These are phyloP conservation scores for Lactarius deliciosus DNA, from an alignment of 768 basidiomycete species.

Conservation along the genomic window DNA sequence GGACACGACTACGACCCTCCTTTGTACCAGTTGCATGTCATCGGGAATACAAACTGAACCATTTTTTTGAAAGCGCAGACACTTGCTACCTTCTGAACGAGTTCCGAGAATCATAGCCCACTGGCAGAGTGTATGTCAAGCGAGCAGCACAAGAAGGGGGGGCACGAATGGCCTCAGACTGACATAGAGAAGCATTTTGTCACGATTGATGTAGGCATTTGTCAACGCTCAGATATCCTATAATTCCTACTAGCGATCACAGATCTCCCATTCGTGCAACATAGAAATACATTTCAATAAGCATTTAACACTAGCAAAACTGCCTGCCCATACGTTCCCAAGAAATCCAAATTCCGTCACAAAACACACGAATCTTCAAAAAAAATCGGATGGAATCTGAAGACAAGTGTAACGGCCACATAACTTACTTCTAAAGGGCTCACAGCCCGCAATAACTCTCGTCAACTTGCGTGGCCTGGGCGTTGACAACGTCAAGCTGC, in stretches of 20 bases:
- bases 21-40: too few relatives aligned
- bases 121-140: too few relatives aligned
- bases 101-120: slow-evolving; percentile 17
- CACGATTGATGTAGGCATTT: too few relatives aligned
- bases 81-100: slow-evolving; percentile 8
- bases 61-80: neutral
- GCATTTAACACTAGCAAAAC: neutral
- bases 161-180: too few relatives aligned
- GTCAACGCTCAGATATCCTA: too few relatives aligned
- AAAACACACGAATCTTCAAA: neutral
- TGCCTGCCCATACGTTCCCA: neutral
- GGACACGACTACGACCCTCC: too few relatives aligned
- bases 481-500: neutral
- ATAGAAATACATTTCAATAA: neutral
- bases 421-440: neutral
- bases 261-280: neutral
- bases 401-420: neutral
- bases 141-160: too few relatives aligned
- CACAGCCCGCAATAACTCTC: neutral
- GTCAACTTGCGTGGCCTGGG: neutral
- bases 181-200: too few relatives aligned
- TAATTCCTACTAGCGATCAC: neutral
- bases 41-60: too few relatives aligned
- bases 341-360: neutral
- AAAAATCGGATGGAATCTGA: neutral